Conservation (phyloP, 345 rosid species). For the Geranium brycei region DNA sequence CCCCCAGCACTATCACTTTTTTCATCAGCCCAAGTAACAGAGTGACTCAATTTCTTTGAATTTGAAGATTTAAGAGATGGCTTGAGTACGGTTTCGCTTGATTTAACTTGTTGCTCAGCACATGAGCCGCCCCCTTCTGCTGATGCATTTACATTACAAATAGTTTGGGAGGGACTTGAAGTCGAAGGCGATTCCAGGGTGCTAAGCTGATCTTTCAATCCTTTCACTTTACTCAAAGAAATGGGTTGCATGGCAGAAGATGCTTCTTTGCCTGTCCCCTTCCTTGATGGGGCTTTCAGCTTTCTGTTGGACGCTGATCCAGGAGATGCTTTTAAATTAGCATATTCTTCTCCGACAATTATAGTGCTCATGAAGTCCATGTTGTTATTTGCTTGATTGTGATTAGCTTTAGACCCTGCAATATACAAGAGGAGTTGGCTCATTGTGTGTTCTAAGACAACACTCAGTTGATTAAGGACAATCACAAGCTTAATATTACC, state of each 20-base stretch:
- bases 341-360: not conserved
- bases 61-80: constrained; percentile 54
- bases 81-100: constrained; percentile 28
- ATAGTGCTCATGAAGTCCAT: not conserved
- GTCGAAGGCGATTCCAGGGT: constrained; percentile 21
- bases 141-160: constrained; percentile 9
- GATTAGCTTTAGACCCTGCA: not conserved
- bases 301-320: not conserved
- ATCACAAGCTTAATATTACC: not conserved
- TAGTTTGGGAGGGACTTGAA: constrained; percentile 15
- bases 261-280: constrained; percentile 14
- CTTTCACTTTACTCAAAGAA: constrained; percentile 4
- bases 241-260: constrained; percentile 20
- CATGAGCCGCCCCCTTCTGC: constrained; percentile 9
- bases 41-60: constrained; percentile 32
- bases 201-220: constrained; percentile 11
- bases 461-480: too few species aligned
- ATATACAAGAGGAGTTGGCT: not conserved
- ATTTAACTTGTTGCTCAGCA: constrained; percentile 16
- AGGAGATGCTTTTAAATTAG: not conserved
- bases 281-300: constrained; percentile 18
- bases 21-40: constrained; percentile 92
- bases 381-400: not conserved
- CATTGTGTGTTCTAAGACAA: not conserved
- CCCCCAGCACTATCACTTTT: constrained; percentile 20